A percentile compares a stretch with the other conserved stretches of the same genome.
Evolutionary conservation across 2,329 filamentous ascomycete species (phyloP).

Genomic region (Catunica adiposa): DNA sequence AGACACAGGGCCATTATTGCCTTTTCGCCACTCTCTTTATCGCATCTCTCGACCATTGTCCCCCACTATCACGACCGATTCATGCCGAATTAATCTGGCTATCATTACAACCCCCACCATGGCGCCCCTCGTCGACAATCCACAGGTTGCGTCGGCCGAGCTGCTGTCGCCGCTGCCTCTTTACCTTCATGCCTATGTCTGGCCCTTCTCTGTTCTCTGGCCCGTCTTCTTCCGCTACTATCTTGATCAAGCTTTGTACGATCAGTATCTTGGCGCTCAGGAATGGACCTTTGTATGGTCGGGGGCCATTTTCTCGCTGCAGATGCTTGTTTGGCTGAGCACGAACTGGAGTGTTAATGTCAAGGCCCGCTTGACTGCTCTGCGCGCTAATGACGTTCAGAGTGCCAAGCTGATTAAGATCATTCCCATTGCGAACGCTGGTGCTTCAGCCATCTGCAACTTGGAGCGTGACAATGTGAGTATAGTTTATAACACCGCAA

Average conservation of each 20-base stretch:
- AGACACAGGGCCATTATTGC: neutral
- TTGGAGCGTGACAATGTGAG: conserved; percentile 56
- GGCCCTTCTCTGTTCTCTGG: conserved; percentile 87
- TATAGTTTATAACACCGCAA: neutral
- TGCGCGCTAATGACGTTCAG: conserved; percentile 49
- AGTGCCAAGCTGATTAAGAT: conserved; percentile 82
- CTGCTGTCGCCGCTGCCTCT: conserved; percentile 74
- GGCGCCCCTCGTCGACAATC: conserved; percentile 76
- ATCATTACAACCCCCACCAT: conserved; percentile 24
- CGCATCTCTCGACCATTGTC: neutral
- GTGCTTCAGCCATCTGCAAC: conserved; percentile 71
- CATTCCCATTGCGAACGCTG: conserved; percentile 76
- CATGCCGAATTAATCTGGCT: neutral
- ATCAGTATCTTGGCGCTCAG: conserved; percentile 76
- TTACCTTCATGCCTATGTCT: conserved; percentile 73
- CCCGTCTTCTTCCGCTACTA: conserved; percentile 82
- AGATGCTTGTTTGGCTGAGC: conserved; percentile 82
- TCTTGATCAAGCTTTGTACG: conserved; percentile 66
- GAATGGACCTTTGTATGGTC: conserved; percentile 98
- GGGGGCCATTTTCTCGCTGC: conserved; percentile 70
- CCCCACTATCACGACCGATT: neutral
- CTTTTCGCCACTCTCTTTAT: neutral
- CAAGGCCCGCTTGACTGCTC: conserved; percentile 64
- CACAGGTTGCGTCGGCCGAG: conserved; percentile 74
- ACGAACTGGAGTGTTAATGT: conserved; percentile 96